Percentiles rank a stretch among this genome's conserved stretches.
Evolutionary conservation across 2,329 filamentous ascomycete genomes (phyloP).

Genomic region (Talaromyces sp.): DNA sequence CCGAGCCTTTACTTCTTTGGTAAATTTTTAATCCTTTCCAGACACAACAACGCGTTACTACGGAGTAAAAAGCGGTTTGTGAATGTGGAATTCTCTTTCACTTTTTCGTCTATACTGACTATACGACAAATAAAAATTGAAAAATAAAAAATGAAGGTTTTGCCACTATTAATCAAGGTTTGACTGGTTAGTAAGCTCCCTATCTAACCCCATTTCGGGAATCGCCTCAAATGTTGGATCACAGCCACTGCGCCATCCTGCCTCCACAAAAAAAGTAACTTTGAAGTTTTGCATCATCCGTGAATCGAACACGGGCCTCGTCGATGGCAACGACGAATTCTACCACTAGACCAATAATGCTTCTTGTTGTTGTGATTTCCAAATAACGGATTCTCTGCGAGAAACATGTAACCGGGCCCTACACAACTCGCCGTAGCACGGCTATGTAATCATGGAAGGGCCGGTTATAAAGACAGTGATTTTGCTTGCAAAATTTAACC

Average conservation of each 20-base stretch:
- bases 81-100: too few species aligned
- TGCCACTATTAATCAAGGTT: not conserved
- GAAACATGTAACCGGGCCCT: too few species aligned
- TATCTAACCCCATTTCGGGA: too few species aligned
- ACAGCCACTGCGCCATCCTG: too few species aligned
- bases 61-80: not conserved
- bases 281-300: conserved; percentile 34
- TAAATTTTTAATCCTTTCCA: too few species aligned
- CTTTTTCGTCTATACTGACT: not conserved
- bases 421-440: too few species aligned
- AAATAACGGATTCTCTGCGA: not conserved
- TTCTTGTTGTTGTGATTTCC: conserved; percentile 7
- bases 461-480: too few species aligned
- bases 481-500: too few species aligned
- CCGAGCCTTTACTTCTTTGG: not conserved
- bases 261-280: too few species aligned
- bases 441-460: too few species aligned
- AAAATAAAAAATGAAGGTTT: not conserved
- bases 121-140: not conserved
- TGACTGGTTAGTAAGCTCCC: not conserved
- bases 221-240: too few species aligned
- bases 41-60: too few species aligned
- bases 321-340: conserved; percentile 44
- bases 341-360: conserved; percentile 43
- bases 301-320: conserved; percentile 44